Evolutionary conservation across 192 early-diverging fungal species (phyloP), one percentile per base, ranked within the genome.

Genomic region (Backusella morwellensis): DNA sequence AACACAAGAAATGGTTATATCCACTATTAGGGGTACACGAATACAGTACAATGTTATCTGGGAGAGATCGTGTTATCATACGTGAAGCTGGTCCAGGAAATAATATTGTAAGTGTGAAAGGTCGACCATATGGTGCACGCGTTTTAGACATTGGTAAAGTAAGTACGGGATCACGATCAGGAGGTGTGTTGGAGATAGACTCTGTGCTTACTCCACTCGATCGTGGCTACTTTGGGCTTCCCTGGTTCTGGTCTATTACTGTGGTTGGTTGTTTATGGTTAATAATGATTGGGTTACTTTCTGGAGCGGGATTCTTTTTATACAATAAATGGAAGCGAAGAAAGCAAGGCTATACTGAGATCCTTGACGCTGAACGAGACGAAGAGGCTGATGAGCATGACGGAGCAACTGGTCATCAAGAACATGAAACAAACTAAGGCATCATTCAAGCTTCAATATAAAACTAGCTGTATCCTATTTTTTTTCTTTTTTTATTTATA

Each of bases 181-280:
- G 77, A 38, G 54, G 77, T 35, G 77, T 79, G 4, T 35, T 79
- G 4, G 72, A 74, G 40, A 79, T 79, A 40, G 77, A 79, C 54
- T 23, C 77, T 23, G 77, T 75, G 14, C 68, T 79, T 29, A 50
- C 56, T n/a, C 77, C 77, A 35, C 52, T 79, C 35, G 66, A 36
- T 63, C 34, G 54, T 38, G 79, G 79, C 12, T 6, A 50, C 1
- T 75, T 75, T 75, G 74, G 74, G 1, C 36, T 75, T 34, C 74
- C 74, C 12, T 75, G 66, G 66, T 9, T 75, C n/a, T 75, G 74
- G 74, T 75, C 74, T 3, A 6, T 50, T 19, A 0, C 42, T 1
- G 1, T 68, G 0, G n/a, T 68, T 38, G 21, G 12, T 19, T 34
- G 12, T 8, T 34, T 50, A 32, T 40, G 59, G 41, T 3, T 75